Base-by-base conservation (phyloP, 345 rosid genomes). In the Arabidopsis arenosa region DNA sequence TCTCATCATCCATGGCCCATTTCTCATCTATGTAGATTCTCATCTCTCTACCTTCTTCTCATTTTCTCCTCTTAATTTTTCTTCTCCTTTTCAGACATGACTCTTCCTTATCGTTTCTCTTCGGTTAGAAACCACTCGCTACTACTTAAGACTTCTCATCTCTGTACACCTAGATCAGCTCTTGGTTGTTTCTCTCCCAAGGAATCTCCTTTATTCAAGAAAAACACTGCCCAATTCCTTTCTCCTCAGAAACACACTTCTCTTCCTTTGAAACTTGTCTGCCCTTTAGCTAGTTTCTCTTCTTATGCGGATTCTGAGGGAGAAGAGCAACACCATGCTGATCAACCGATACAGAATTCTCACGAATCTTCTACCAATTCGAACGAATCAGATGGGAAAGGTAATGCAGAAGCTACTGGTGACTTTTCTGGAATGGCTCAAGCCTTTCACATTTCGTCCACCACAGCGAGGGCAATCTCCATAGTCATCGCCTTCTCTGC, bases 381-480 rank as follows among this genome's bases (percentile, higher is more conserved):
- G 0, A 44, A 1, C 21, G 66, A 11, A 66, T 28, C 79, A 48
- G 72, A 79, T 43, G 84, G 76, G 23, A 75, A 81, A 33, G 76
- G 30, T 33, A 44, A 67, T 40, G 83, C 55, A 18, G 77, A 85
- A 47, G 66, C 65, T 2, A 67, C 75, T 11, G 73, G 79, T 2
- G 81, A 84, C n/a, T 75, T 78, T 48, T 84, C 85, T 54, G 99
- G 91, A 71, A 88, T 92, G 96, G 90, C 93, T 48, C 76, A 85
- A 75, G 97, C 97, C 41, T 95, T 95, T 70, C 44, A 83, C 74
- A 87, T 95, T 66, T 89, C 97, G 0, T 87, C 96, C 13, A 78
- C 83, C 4, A 90, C 93, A 6, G 88, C 97, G 0, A 75, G 84
- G 41, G 91, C 88, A 33, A 90, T 92, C 47, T 80, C 90, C 5